phyloP scores from a whole-genome alignment of 1,284 basidiomycete genomes.

The Phellopilus nigrolimitatus region DNA sequence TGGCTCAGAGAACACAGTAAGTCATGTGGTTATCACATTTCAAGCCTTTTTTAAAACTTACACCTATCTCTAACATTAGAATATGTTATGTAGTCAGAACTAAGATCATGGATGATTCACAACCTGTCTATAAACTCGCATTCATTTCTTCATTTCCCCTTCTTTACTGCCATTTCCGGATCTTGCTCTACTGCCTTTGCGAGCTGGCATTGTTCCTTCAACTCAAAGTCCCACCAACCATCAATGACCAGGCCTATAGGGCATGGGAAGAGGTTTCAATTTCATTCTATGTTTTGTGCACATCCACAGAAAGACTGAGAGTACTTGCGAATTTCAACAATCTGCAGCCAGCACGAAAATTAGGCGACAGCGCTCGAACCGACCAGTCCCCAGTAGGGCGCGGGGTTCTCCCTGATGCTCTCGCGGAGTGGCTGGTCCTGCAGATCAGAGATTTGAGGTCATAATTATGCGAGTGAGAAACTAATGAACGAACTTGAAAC shows the following conservation, averaged over 20 bases:
- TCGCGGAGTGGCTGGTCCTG: conserved; percentile 94
- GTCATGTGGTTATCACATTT: too few relatives aligned
- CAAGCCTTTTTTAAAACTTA: too few relatives aligned
- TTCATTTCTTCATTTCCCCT: conserved; percentile 10
- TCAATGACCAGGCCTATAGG: conserved; percentile 72
- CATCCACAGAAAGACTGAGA: conserved; percentile 17
- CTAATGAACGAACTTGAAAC: conserved; percentile 60
- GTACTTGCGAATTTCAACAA: conserved; percentile 80
- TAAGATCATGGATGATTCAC: too few relatives aligned
- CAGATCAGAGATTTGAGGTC: conserved; percentile 11
- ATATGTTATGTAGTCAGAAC: not conserved
- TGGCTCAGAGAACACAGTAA: too few relatives aligned
- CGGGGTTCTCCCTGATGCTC: conserved; percentile 88
- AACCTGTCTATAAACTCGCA: not conserved
- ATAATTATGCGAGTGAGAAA: not conserved
- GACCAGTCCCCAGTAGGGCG: conserved; percentile 87
- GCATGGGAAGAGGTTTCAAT: too few relatives aligned
- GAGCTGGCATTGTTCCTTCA: conserved; percentile 47
- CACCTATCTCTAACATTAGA: not conserved
- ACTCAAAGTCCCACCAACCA: conserved; percentile 75
- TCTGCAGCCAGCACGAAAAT: conserved; percentile 93
- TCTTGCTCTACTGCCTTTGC: conserved; percentile 26
- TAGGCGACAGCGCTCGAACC: conserved; percentile 87
- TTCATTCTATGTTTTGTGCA: not conserved
- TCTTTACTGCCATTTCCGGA: conserved; percentile 14